Conservation (phyloP, 805 yeast genomes). For the Saccharomycopsis microspora region DNA sequence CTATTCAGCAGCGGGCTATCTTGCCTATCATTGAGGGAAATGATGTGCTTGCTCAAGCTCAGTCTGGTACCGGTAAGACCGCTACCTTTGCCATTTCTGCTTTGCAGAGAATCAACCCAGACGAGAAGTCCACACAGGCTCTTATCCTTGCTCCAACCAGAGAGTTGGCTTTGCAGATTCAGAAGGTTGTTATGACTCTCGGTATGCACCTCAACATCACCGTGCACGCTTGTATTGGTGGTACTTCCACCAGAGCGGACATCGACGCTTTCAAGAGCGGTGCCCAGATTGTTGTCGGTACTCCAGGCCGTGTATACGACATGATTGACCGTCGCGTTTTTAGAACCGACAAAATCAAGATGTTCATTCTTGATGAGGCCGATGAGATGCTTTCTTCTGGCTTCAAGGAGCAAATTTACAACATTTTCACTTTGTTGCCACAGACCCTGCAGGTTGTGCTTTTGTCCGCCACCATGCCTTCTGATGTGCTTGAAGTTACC, state of each 20-base stretch:
- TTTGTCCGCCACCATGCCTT: slow-evolving; percentile 89
- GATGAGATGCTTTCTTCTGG: slow-evolving; percentile 91
- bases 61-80: slow-evolving; percentile 98
- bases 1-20: slow-evolving; percentile 96
- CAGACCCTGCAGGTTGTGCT: slow-evolving; percentile 84
- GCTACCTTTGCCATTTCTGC: slow-evolving; percentile 95
- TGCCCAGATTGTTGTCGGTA: slow-evolving; percentile 89
- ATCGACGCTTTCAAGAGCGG: slow-evolving; percentile 62
- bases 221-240: slow-evolving; percentile 91
- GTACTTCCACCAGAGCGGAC: slow-evolving; percentile 76
- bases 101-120: slow-evolving; percentile 74
- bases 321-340: slow-evolving; percentile 78
- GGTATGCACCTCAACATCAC: slow-evolving; percentile 83
- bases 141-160: slow-evolving; percentile 90
- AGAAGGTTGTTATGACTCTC: slow-evolving; percentile 72
- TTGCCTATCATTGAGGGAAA: slow-evolving; percentile 88
- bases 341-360: slow-evolving; percentile 64
- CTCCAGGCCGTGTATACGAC: slow-evolving; percentile 93
- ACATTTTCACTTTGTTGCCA: slow-evolving; percentile 78
- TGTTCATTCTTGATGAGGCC: slow-evolving; percentile 92
- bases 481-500: slow-evolving; percentile 85
- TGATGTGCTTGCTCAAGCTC: slow-evolving; percentile 97
- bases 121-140: slow-evolving; percentile 72
- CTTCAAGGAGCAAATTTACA: slow-evolving; percentile 91
- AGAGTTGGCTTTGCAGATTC: slow-evolving; percentile 90